A percentile compares a stretch with the other conserved stretches of the same genome.
Evolutionary conservation across 202 grass and related monocot species (phyloP).

Genomic region (Cymbopogon flexuosus): DNA sequence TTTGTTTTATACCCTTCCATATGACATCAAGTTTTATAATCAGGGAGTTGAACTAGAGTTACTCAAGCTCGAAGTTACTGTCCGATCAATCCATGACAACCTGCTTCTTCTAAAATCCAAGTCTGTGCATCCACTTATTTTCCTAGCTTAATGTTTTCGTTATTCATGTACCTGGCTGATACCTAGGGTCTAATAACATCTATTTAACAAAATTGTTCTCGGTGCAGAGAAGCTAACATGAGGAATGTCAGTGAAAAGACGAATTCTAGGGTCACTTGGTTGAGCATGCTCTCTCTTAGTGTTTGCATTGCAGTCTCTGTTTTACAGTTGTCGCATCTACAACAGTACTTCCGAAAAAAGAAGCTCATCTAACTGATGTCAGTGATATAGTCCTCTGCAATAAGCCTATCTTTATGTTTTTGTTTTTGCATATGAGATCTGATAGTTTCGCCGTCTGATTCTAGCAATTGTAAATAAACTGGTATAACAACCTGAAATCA

Average conservation of each 20-base stretch:
- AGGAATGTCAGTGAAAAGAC: slow-evolving; percentile 64
- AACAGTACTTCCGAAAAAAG: slow-evolving; percentile 74
- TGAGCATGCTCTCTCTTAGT: slow-evolving; percentile 55
- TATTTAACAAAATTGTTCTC: background rate
- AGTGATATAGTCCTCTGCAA: background rate
- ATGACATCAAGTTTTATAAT: slow-evolving; percentile 6
- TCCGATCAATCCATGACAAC: slow-evolving; percentile 52
- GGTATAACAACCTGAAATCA: background rate
- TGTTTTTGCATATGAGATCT: background rate
- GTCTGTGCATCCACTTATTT: slow-evolving; percentile 30
- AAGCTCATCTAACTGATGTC: slow-evolving; percentile 57
- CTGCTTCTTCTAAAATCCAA: slow-evolving; percentile 55
- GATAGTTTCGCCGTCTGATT: background rate
- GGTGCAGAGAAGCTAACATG: slow-evolving; percentile 66
- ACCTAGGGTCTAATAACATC: background rate
- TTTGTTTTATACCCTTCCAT: background rate
- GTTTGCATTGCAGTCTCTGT: slow-evolving; percentile 63
- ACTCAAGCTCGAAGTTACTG: slow-evolving; percentile 63
- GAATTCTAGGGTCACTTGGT: slow-evolving; percentile 61
- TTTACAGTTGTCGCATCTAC: slow-evolving; percentile 57
- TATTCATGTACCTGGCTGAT: background rate
- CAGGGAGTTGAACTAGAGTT: slow-evolving; percentile 82
- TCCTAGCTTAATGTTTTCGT: background rate
- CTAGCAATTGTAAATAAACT: slow-evolving; percentile 21
- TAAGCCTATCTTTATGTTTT: background rate